These are phyloP conservation scores for Babesia bovis DNA, from an alignment of 169 alveolate species.

Conservation along the genomic window DNA sequence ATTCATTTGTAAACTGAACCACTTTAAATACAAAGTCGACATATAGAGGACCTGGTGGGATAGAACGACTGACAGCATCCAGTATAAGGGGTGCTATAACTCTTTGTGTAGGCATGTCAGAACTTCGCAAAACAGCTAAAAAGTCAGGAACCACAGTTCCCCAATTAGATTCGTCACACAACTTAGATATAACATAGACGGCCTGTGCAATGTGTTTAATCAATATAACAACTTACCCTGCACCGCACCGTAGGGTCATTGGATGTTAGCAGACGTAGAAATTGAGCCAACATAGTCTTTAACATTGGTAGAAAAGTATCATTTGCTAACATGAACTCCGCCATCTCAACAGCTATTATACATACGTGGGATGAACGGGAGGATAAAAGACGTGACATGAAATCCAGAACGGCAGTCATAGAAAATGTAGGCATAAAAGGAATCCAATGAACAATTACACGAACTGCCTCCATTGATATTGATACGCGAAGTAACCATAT, in stretches of 20 bases:
- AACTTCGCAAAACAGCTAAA: conserved; percentile 84
- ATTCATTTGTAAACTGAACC: conserved; percentile 88
- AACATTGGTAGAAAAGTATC: neutral
- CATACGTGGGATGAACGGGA: conserved; percentile 41
- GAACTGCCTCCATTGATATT: conserved; percentile 43
- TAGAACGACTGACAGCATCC: conserved; percentile 86
- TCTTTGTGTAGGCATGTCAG: conserved; percentile 88
- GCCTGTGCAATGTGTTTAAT: conserved; percentile 82
- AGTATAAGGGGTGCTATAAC: conserved; percentile 89
- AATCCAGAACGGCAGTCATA: conserved; percentile 7
- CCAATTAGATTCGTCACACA: conserved; percentile 86
- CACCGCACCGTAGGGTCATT: conserved; percentile 26
- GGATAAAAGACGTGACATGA: conserved; percentile 23
- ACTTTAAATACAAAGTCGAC: conserved; percentile 90
- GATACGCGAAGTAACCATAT: conserved; percentile 33
- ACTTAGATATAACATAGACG: conserved; percentile 83
- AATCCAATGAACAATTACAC: conserved; percentile 54
- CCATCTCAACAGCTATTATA: conserved; percentile 42
- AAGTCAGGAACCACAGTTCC: conserved; percentile 87
- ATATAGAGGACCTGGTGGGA: conserved; percentile 88
- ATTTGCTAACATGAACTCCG: conserved; percentile 21
- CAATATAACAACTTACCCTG: conserved; percentile 16
- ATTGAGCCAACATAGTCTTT: conserved; percentile 12
- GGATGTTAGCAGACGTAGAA: conserved; percentile 7
- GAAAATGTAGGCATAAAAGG: conserved; percentile 28